phyloP scores from a whole-genome alignment of 2,329 filamentous ascomycete genomes.

The Aureobasidium sp. region DNA sequence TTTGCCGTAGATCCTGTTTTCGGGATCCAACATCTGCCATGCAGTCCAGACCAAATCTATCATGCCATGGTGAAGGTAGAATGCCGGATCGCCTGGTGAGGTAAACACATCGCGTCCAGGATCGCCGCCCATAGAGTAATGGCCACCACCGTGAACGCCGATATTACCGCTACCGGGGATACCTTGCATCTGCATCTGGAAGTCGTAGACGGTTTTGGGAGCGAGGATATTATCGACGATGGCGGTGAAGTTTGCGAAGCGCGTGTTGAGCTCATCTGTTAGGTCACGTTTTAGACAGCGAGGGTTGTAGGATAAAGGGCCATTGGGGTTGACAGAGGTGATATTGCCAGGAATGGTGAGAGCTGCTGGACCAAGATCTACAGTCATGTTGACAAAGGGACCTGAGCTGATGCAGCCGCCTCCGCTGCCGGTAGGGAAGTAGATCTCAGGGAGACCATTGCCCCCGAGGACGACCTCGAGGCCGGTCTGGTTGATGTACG shows the following conservation, averaged over 20 bases:
- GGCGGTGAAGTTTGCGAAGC: conserved; percentile 10
- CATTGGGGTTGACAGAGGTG: conserved; percentile 8
- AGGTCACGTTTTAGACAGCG: conserved; percentile 16
- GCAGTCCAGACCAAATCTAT: conserved; percentile 41
- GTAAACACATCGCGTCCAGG: conserved; percentile 33
- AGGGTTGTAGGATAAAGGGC: conserved; percentile 14
- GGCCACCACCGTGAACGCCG: conserved; percentile 35
- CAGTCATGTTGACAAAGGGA: conserved; percentile 29
- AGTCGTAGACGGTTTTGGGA: conserved; percentile 2
- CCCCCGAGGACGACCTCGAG: conserved; percentile 3
- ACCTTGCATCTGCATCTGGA: conserved; percentile 15
- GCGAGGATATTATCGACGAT: conserved; percentile 10
- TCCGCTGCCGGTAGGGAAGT: conserved; percentile 35
- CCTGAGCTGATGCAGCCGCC: conserved; percentile 44
- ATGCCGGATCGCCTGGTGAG: conserved; percentile 36
- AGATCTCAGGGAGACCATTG: conserved; percentile 21
- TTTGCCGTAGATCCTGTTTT: conserved; percentile 27
- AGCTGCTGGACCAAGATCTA: conserved; percentile 14
- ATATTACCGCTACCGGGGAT: conserved; percentile 14
- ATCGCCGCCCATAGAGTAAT: conserved; percentile 38
- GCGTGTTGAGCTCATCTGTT: conserved; percentile 2
- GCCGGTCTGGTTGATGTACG: conserved; percentile 6
- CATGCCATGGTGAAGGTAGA: conserved; percentile 39
- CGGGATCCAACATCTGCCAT: conserved; percentile 39
- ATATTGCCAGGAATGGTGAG: neutral